A percentile compares a stretch with the other conserved stretches of the same genome.
These are phyloP conservation scores for Trametes cingulata DNA, from an alignment of 768 basidiomycete species.

Conservation along the genomic window DNA sequence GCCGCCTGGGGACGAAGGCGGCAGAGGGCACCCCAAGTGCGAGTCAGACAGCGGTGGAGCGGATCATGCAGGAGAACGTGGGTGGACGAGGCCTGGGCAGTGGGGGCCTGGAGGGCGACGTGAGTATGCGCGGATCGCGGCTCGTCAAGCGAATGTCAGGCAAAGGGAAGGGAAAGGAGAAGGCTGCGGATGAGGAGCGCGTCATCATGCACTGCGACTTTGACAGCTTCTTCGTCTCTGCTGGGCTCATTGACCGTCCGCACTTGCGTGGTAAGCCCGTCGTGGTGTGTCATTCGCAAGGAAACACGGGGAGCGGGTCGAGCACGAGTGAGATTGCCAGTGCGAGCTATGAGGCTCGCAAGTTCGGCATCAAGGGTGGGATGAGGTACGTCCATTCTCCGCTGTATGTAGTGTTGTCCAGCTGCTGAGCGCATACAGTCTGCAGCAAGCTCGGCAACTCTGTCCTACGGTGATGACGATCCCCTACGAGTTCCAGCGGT, in stretches of 20 bases:
- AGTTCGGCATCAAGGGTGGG: slow-evolving; percentile 86
- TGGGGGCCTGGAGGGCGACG: slow-evolving; percentile 36
- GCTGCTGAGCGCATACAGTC: background rate
- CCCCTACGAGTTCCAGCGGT: slow-evolving; percentile 93
- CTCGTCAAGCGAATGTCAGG: slow-evolving; percentile 49
- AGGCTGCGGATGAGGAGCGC: slow-evolving; percentile 47
- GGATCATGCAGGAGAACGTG: slow-evolving; percentile 34
- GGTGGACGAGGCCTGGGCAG: slow-evolving; percentile 24
- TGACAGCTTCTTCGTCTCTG: slow-evolving; percentile 96
- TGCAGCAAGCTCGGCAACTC: slow-evolving; percentile 64
- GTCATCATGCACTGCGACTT: slow-evolving; percentile 94
- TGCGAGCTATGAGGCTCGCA: slow-evolving; percentile 90
- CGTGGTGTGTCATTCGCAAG: slow-evolving; percentile 95
- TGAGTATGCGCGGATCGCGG: slow-evolving; percentile 42
- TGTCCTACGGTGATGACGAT: slow-evolving; percentile 76
- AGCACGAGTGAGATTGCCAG: slow-evolving; percentile 96
- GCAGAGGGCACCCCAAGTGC: background rate
- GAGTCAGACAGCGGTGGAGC: slow-evolving; percentile 32
- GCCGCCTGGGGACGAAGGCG: background rate
- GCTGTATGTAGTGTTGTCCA: background rate
- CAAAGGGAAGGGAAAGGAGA: slow-evolving; percentile 58
- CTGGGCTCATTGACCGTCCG: slow-evolving; percentile 78
- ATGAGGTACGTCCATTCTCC: slow-evolving; percentile 69
- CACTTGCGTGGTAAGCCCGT: slow-evolving; percentile 85
- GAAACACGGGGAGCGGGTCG: slow-evolving; percentile 62